Conservation (phyloP, 2,329 filamentous ascomycete genomes). For the Gremmenia infestans region DNA sequence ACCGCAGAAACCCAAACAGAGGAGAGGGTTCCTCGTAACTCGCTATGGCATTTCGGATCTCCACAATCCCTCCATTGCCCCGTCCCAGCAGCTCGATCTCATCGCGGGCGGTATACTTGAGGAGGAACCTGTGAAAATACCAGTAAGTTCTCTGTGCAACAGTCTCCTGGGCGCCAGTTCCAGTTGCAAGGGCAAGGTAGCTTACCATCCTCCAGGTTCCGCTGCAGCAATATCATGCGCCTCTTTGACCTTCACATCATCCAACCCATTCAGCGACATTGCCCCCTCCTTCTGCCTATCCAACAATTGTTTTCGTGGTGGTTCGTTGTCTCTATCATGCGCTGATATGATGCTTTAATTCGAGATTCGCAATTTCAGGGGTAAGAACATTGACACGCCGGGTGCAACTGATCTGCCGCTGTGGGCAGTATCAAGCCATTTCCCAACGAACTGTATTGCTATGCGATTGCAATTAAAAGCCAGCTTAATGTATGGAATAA, state of each 20-base stretch:
- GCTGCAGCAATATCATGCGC: slow-evolving; percentile 74
- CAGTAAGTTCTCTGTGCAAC: not conserved
- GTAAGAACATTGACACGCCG: slow-evolving; percentile 28
- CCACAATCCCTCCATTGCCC: slow-evolving; percentile 77
- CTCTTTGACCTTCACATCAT: slow-evolving; percentile 73
- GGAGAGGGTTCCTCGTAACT: slow-evolving; percentile 80
- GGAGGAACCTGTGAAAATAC: slow-evolving; percentile 67
- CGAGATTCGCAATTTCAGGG: slow-evolving; percentile 23
- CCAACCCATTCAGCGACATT: slow-evolving; percentile 97
- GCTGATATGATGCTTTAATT: slow-evolving; percentile 4
- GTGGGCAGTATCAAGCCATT: slow-evolving; percentile 13
- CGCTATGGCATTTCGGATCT: slow-evolving; percentile 73
- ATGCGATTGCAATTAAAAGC: too few relatives aligned
- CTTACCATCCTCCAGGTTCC: slow-evolving; percentile 88
- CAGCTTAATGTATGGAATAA: too few relatives aligned
- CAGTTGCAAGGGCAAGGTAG: slow-evolving; percentile 2
- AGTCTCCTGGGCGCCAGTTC: not conserved
- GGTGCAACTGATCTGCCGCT: slow-evolving; percentile 23
- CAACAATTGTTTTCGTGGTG: slow-evolving; percentile 5
- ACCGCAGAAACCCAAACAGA: slow-evolving; percentile 86
- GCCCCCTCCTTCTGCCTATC: slow-evolving; percentile 22
- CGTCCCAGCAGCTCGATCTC: slow-evolving; percentile 73
- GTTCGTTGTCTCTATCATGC: slow-evolving; percentile 12
- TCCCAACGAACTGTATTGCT: too few relatives aligned
- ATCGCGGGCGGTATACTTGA: slow-evolving; percentile 87